Conservation (phyloP, 805 yeast genomes). For the Limtongia smithiae region DNA sequence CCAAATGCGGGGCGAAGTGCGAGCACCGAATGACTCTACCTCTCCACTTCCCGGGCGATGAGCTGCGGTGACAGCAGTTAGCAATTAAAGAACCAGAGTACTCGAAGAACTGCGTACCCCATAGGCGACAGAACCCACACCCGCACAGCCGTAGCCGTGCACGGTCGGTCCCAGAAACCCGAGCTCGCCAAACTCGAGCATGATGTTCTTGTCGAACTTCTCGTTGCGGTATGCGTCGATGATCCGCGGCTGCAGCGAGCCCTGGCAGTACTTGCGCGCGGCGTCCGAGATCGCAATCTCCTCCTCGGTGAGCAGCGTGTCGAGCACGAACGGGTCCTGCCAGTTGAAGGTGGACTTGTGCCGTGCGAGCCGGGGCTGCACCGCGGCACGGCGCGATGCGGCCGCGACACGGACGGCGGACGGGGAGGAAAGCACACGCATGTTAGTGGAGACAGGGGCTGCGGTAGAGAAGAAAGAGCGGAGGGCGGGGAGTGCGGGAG, state of each 20-base stretch:
- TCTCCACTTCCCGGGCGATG: slow-evolving; percentile 45
- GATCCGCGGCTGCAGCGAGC: slow-evolving; percentile 40
- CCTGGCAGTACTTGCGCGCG: slow-evolving; percentile 41
- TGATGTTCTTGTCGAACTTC: slow-evolving; percentile 36
- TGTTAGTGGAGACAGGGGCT: not conserved
- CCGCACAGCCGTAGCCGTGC: slow-evolving; percentile 45
- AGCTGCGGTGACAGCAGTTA: slow-evolving; percentile 21
- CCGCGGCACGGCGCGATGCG: no score
- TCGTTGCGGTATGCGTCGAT: slow-evolving; percentile 43
- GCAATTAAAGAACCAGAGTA: not conserved
- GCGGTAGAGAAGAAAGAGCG: not conserved
- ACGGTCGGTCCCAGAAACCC: slow-evolving; percentile 44
- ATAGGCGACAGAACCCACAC: slow-evolving; percentile 43
- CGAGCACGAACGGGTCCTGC: slow-evolving; percentile 40
- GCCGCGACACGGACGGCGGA: no score
- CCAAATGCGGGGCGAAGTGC: no score
- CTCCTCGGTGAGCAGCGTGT: slow-evolving; percentile 40
- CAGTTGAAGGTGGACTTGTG: slow-evolving; percentile 36
- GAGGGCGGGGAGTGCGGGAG: not conserved
- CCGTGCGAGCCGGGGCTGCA: slow-evolving; percentile 1
- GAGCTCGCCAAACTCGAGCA: slow-evolving; percentile 43
- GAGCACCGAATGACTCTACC: no score
- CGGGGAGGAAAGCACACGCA: not conserved
- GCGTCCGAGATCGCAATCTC: slow-evolving; percentile 40
- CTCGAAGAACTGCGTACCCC: slow-evolving; percentile 31